Conservation (phyloP, 768 basidiomycete genomes). For the Hygrophorus pudorinus region DNA sequence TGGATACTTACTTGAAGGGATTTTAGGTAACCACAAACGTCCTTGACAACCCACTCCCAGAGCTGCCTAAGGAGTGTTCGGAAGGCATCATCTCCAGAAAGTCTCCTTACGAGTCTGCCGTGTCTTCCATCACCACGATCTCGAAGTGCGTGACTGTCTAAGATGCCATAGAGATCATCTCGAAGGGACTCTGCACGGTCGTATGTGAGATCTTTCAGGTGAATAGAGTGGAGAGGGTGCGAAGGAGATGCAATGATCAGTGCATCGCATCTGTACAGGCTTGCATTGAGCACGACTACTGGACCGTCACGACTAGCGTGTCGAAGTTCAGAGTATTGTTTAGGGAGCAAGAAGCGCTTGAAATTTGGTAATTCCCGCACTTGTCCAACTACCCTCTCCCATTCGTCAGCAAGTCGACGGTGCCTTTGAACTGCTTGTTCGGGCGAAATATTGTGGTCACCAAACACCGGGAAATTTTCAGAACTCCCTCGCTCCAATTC, state of each 20-base stretch:
- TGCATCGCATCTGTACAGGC: slow-evolving; percentile 12
- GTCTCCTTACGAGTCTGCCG: no score
- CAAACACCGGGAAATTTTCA: not conserved
- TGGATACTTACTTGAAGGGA: no score
- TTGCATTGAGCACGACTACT: slow-evolving; percentile 13
- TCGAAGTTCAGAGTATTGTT: slow-evolving; percentile 1
- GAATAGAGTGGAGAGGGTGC: slow-evolving; percentile 7
- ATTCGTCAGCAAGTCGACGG: slow-evolving; percentile 10
- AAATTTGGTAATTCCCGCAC: slow-evolving; percentile 10
- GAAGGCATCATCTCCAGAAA: no score
- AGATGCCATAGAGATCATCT: no score
- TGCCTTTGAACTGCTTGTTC: slow-evolving; percentile 3
- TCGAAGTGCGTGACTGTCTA: no score
- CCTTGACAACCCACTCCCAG: no score
- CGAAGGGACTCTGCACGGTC: no score
- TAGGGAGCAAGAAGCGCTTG: slow-evolving; percentile 5
- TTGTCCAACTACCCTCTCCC: slow-evolving; percentile 10
- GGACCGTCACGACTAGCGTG: slow-evolving; percentile 7
- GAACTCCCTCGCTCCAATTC: not conserved
- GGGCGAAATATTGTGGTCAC: not conserved
- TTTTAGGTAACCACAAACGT: no score
- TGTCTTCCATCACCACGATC: no score
- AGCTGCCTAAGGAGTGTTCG: no score
- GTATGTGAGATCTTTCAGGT: slow-evolving; percentile 9
- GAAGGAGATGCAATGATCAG: slow-evolving; percentile 7